Evolutionary conservation across 345 rosid species (phyloP), one percentile per base, ranked within the genome.

Genomic region (Hypericum androsaemum): DNA sequence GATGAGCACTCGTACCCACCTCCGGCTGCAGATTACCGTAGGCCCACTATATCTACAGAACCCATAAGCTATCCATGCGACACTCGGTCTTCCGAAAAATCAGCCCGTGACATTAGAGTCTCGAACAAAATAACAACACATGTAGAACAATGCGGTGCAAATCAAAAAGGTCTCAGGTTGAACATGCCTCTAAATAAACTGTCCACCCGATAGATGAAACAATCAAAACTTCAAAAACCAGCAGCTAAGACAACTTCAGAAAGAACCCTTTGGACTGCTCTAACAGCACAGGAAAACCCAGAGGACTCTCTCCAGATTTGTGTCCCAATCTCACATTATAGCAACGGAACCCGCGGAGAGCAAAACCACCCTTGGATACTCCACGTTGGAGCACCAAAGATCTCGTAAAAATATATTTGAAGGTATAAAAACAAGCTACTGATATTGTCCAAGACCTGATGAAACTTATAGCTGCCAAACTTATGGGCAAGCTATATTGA

Each of bases 211-310:
- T 22, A 22, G 46, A 9, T 37, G 64, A 11, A 41, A 43, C 14
- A 35, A 48, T 54, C 63, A 59, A 61, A 43, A 56, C 44, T 36
- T 51, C 12, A 40, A n/a, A 12, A 12, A 56, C 16, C 10, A 22
- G 32, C 1, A 39, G 3, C 10, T 37, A 11, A 3, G 7, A 50
- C 44, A 51, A 22, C 45, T 47, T 2, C 35, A n/a, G 28, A 10
- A 8, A 45, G 43, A 53, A 54, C 53, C 73, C 70, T 53, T 65
- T 48, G 85, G 83, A 77, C 75, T 78, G 88, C 94, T 79, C 80
- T 52, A 47, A 50, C 51, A 76, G 87, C 92, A 62, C 87, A 60
- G 39, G 53, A 77, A 84, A 79, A 81, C 74, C 83, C 82, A 69
- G 64, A 70, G 70, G 68, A 60, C 5, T 50, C 37, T 36, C 6